Evolutionary conservation across 2,329 filamentous ascomycete species (phyloP).

Genomic region (Aspergillus fumigatus): DNA sequence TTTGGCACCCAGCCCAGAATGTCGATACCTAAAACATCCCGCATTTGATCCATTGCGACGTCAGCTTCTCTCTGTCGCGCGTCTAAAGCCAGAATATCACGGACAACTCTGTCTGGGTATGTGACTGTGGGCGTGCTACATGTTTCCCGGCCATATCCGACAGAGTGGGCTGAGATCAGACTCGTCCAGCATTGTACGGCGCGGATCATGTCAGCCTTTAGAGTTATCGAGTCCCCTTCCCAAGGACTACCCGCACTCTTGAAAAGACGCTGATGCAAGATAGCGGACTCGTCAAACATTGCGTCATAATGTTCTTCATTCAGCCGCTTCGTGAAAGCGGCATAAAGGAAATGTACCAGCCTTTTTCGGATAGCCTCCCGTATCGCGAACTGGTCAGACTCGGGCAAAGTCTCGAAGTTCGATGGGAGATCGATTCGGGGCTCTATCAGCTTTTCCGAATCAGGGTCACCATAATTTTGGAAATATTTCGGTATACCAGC

Average conservation of each 20-base stretch:
- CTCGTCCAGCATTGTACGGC: constrained; percentile 12
- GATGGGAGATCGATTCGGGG: constrained; percentile 9
- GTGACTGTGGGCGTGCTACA: constrained; percentile 9
- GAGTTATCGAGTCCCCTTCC: constrained; percentile 20
- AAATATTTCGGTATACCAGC: constrained; percentile 37
- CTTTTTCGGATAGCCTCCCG: constrained; percentile 11
- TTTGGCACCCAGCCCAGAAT: constrained; percentile 20
- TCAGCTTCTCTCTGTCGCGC: constrained; percentile 17
- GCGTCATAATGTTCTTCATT: constrained; percentile 17
- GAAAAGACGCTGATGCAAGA: constrained; percentile 15
- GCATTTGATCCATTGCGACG: constrained; percentile 15
- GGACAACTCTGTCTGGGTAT: constrained; percentile 10
- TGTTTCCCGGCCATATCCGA: neutral
- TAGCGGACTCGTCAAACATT: constrained; percentile 9
- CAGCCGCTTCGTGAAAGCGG: constrained; percentile 12
- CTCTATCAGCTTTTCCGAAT: constrained; percentile 13
- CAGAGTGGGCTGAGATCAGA: neutral
- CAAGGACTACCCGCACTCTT: constrained; percentile 16
- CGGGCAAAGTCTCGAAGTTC: constrained; percentile 9
- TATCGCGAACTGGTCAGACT: constrained; percentile 1
- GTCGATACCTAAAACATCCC: constrained; percentile 16
- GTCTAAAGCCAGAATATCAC: constrained; percentile 12
- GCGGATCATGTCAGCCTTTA: constrained; percentile 21
- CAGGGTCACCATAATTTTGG: constrained; percentile 34
- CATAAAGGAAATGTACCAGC: constrained; percentile 20